phyloP scores from a whole-genome alignment of 805 yeast genomes.

The Priceomyces carsonii region DNA sequence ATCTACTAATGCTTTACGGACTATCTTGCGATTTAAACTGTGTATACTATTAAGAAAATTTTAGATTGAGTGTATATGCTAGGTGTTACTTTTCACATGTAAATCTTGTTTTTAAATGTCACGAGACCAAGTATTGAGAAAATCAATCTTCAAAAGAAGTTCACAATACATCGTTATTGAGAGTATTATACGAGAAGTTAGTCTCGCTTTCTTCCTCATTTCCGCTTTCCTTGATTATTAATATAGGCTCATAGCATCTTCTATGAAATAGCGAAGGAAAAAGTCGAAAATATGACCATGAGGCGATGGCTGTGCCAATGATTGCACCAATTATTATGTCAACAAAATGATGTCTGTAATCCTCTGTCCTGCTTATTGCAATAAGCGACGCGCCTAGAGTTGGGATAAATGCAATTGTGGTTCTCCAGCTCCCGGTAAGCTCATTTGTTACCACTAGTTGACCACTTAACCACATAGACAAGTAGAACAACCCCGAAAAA shows the following conservation, averaged over 20 bases:
- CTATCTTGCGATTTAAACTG: not conserved
- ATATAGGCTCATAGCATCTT: constrained; percentile 42
- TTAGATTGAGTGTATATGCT: not conserved
- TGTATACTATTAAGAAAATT: not conserved
- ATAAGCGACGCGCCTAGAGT: constrained; percentile 68
- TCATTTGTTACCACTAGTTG: constrained; percentile 52
- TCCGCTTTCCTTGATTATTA: constrained; percentile 17
- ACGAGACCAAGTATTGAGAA: constrained; percentile 1
- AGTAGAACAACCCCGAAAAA: constrained; percentile 66
- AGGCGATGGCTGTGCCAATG: constrained; percentile 64
- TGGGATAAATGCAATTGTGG: constrained; percentile 54
- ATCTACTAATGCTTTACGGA: not conserved
- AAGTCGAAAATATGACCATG: constrained; percentile 53
- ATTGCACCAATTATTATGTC: constrained; percentile 76
- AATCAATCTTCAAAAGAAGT: no score
- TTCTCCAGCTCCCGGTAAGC: constrained; percentile 63
- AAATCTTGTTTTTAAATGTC: not conserved
- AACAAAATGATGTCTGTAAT: constrained; percentile 89
- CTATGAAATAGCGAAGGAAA: constrained; percentile 44
- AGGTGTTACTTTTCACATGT: not conserved
- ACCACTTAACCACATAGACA: constrained; percentile 66
- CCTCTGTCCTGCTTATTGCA: constrained; percentile 86
- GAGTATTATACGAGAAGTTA: constrained; percentile 1
- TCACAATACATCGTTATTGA: constrained; percentile 1
- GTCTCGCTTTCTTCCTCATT: constrained; percentile 6